These are phyloP conservation scores for Tilletia walkeri DNA, from an alignment of 1,284 basidiomycete species.

Conservation along the genomic window DNA sequence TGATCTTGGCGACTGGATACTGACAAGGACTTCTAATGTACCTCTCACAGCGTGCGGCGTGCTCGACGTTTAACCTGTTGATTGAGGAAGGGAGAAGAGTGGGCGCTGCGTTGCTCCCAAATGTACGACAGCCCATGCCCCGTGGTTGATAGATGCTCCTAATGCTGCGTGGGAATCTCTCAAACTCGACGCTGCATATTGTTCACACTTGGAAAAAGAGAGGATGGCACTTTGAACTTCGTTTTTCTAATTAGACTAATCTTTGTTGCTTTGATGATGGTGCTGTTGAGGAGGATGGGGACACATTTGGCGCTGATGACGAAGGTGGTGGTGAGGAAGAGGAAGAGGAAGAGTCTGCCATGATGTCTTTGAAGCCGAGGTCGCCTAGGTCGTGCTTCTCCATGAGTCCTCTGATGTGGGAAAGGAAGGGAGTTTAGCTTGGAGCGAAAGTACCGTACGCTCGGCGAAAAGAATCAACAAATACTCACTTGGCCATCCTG, in stretches of 20 bases:
- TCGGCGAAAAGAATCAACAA: neutral
- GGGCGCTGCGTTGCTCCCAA: conserved; percentile 79
- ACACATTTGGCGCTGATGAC: neutral
- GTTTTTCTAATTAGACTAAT: neutral
- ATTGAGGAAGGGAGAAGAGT: conserved; percentile 87
- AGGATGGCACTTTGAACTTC: too few relatives aligned
- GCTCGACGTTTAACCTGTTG: conserved; percentile 88
- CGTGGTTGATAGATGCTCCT: neutral
- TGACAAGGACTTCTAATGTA: neutral
- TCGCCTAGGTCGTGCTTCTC: conserved; percentile 50
- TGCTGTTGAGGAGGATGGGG: neutral
- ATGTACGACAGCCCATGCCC: conserved; percentile 8
- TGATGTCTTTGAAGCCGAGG: conserved; percentile 43
- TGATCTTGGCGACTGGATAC: neutral
- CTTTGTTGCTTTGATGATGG: conserved; percentile 3
- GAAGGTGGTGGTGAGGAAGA: neutral
- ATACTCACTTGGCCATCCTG: conserved; percentile 81
- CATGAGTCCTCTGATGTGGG: conserved; percentile 40
- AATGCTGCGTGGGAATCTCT: too few relatives aligned
- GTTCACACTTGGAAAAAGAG: neutral
- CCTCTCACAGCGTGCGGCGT: conserved; percentile 73
- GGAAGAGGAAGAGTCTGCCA: neutral
- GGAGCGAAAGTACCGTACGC: too few relatives aligned
- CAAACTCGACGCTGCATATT: too few relatives aligned
- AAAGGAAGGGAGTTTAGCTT: neutral